Base-by-base conservation (phyloP, 495 filamentous ascomycete genomes). In the Bombardia bombarda region DNA sequence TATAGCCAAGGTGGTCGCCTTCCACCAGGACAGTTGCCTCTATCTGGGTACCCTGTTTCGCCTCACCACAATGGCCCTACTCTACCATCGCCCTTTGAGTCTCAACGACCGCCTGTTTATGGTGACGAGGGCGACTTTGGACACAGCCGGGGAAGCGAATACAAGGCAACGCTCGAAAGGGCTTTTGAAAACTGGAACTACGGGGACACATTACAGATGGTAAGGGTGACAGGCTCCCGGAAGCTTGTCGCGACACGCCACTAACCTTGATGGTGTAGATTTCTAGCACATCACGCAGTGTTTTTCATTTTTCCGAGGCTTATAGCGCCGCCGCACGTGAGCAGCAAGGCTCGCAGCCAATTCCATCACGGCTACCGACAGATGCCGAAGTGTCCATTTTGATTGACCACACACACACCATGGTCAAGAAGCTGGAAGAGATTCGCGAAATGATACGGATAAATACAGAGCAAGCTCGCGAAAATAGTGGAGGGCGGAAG, bases 271-370 rank as follows among this genome's bases (percentile, higher is more conserved):
- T 51, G 25, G 35, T 40, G 38, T 55, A 73, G 69, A 63, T 73
- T 44, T 55, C 60, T 33, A 60, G 52, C 43, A 57, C 62, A 2
- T 65, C 67, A 43, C 62, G 67, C 23, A 69, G 65, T 14, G 50
- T 72, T 35, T 63, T 54, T 43, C 62, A 66, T 23, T 74, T 74
- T 38, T 65, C 70, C 42, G 69, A 74, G 39, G 65, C 60, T 4
- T 72, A 71, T 28, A 56, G 52, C 7, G 63, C 65, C 16, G 65
- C 68, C 16, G 69, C 66, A n/a, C 65, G 61, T 6, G 70, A 74
- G 46, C 67, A 74, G 28, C 66, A 71, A 37, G 63, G 67, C 6
- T 51, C 60, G 25, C 67, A 67, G 18, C 65, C 67, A 9, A 69
- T 72, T 21, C 65, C 65, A 12, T 68, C 68, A 32, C 58, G 70